These are phyloP conservation scores for Nemania sp. DNA, from an alignment of 2,329 filamentous ascomycete genomes.

Conservation along the genomic window DNA sequence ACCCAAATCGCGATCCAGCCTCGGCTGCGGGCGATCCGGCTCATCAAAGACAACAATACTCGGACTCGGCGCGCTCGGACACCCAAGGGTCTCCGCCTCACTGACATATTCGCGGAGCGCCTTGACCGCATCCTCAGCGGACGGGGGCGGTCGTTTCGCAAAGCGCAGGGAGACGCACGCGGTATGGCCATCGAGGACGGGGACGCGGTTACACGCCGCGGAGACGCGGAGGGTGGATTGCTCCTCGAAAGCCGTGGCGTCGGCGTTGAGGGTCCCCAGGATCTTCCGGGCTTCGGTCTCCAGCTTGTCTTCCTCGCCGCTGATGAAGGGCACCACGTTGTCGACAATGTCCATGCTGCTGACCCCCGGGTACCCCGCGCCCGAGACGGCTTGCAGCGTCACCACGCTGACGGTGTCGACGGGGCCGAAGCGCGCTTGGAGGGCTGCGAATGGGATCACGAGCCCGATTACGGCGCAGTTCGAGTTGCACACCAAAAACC, in stretches of 20 bases:
- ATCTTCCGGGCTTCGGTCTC: slow-evolving; percentile 96
- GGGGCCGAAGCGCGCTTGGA: slow-evolving; percentile 83
- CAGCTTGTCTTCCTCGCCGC: slow-evolving; percentile 93
- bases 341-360: slow-evolving; percentile 94
- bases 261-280: slow-evolving; percentile 72
- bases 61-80: slow-evolving; percentile 79
- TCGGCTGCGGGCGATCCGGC: slow-evolving; percentile 85
- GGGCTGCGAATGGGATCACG: slow-evolving; percentile 90
- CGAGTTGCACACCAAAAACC: slow-evolving; percentile 95
- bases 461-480: slow-evolving; percentile 98
- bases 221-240: slow-evolving; percentile 75
- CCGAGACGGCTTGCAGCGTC: slow-evolving; percentile 92
- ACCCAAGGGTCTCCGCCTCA: slow-evolving; percentile 81
- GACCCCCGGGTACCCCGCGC: slow-evolving; percentile 88
- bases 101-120: slow-evolving; percentile 80
- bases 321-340: slow-evolving; percentile 93
- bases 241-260: slow-evolving; percentile 74
- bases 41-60: slow-evolving; percentile 90
- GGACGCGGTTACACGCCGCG: slow-evolving; percentile 88
- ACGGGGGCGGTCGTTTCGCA: slow-evolving; percentile 72
- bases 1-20: slow-evolving; percentile 83
- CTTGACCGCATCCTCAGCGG: slow-evolving; percentile 73
- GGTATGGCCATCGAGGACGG: slow-evolving; percentile 94
- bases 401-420: slow-evolving; percentile 78
- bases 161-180: slow-evolving; percentile 92